These are phyloP conservation scores for Rubia balearica DNA, from an alignment of 305 asterid genomes.

Conservation along the genomic window DNA sequence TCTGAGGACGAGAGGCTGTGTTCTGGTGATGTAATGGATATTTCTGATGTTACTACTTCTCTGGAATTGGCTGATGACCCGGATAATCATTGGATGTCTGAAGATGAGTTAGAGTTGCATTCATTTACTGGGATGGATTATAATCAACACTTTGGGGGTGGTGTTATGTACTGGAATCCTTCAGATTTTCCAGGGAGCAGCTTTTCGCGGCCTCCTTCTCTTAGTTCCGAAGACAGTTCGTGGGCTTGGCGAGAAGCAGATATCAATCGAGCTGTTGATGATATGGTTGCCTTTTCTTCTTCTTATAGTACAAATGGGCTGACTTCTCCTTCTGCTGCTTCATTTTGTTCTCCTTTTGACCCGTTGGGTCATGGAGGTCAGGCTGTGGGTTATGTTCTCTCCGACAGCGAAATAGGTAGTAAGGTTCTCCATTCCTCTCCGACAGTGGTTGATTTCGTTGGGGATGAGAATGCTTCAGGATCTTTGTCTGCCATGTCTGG, in stretches of 20 bases:
- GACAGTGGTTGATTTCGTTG: slow-evolving; percentile 54
- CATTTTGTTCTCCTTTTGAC: slow-evolving; percentile 94
- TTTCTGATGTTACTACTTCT: slow-evolving; percentile 47
- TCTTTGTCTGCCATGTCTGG: slow-evolving; percentile 56
- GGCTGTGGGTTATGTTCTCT: slow-evolving; percentile 79
- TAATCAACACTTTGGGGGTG: slow-evolving; percentile 92
- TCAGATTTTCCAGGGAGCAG: slow-evolving; percentile 79
- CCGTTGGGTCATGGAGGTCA: slow-evolving; percentile 67
- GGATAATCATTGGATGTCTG: slow-evolving; percentile 88
- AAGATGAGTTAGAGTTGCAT: slow-evolving; percentile 86
- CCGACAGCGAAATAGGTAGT: slow-evolving; percentile 76
- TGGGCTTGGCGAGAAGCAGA: slow-evolving; percentile 99
- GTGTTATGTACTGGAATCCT: slow-evolving; percentile 98
- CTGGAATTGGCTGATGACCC: slow-evolving; percentile 77
- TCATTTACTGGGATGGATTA: slow-evolving; percentile 77
- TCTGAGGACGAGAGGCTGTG: slow-evolving; percentile 77
- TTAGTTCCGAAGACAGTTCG: slow-evolving; percentile 97
- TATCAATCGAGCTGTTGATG: slow-evolving; percentile 91
- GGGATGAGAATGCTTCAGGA: slow-evolving; percentile 70
- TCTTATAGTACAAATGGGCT: slow-evolving; percentile 96
- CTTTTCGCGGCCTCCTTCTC: slow-evolving; percentile 98
- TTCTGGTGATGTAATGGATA: slow-evolving; percentile 61
- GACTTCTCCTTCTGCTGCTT: slow-evolving; percentile 93
- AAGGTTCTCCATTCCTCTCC: slow-evolving; percentile 82
- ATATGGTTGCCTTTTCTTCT: slow-evolving; percentile 98